Evolutionary conservation across 2,329 filamentous ascomycete species (phyloP).

Genomic region (Botrytis fabae): DNA sequence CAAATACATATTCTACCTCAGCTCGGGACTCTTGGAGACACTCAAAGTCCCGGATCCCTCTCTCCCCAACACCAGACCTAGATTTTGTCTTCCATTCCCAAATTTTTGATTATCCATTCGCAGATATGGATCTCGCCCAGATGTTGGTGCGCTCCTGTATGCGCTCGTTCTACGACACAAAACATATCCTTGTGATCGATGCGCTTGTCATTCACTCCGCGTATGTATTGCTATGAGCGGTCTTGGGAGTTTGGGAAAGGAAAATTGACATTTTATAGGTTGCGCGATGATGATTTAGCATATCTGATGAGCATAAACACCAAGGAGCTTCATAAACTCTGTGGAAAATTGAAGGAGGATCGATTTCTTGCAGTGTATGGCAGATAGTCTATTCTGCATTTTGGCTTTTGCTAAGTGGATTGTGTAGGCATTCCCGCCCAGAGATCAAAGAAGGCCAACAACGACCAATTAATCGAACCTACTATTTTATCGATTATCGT

Average conservation of each 20-base stretch:
- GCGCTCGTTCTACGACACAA: slow-evolving; percentile 83
- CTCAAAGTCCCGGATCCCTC: neutral
- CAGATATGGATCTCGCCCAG: slow-evolving; percentile 65
- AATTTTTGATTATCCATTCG: neutral
- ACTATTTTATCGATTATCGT: slow-evolving; percentile 96
- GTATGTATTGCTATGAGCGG: slow-evolving; percentile 45
- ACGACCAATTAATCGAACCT: slow-evolving; percentile 81
- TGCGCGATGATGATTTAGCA: slow-evolving; percentile 85
- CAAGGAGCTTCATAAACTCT: slow-evolving; percentile 89
- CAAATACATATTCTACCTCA: neutral
- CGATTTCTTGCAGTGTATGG: slow-evolving; percentile 78
- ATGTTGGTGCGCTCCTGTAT: slow-evolving; percentile 83
- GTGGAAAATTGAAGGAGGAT: slow-evolving; percentile 80
- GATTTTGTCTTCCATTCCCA: neutral
- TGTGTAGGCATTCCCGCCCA: slow-evolving; percentile 64
- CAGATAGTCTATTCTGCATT: slow-evolving; percentile 5
- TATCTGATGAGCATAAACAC: slow-evolving; percentile 85
- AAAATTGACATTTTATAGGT: slow-evolving; percentile 46
- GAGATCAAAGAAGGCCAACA: slow-evolving; percentile 80
- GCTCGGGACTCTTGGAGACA: neutral
- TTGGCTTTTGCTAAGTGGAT: slow-evolving; percentile 23
- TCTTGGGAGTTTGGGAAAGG: slow-evolving; percentile 24
- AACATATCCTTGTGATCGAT: slow-evolving; percentile 79
- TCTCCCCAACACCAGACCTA: neutral
- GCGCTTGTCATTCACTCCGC: slow-evolving; percentile 74